Base-by-base conservation (phyloP, 768 basidiomycete genomes). In the Naganishia kalamii region DNA sequence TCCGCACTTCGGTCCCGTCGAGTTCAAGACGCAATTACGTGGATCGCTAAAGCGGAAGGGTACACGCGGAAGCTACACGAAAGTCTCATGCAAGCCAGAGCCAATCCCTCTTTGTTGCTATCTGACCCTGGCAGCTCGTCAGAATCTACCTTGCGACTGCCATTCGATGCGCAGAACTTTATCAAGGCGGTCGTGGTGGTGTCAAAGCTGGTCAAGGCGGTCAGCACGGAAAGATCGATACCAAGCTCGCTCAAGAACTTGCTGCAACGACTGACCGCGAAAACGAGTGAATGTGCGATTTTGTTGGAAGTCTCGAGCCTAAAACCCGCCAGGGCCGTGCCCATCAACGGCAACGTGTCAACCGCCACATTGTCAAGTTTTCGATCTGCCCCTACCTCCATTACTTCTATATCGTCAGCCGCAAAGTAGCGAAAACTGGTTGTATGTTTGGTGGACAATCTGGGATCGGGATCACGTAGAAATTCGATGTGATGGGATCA, bases 201-300 rank as follows among this genome's bases (percentile, higher is more conserved):
- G 48, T 88, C 89, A 13, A 88, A 84, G 70, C 80, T 85, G 3
- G 82, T 92, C 70, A 91, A 88, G 79, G 65, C 63, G 79, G 81
- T 74, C 21, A 85, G 85, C 57, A 81, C 81, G 25, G 79, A 80
- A 19, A 81, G 84, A 65, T 81, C 83, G n/a, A 83, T 86, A 52
- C 83, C 85, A 17, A 78, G 84, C 4, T 77, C 81, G 35, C 80
- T 93, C 46, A 84, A 88, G 65, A 83, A 81, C 61, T 85, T 86
- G 72, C 86, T 91, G 80, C 84, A 87, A 43, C 84, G 84, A 68
- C 82, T 96, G 63, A 89, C 87, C 23, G 88, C 89, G 70, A 84
- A 87, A 13, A 90, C 91, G 12, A 87, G 93, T 77, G 90, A 90
- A 75, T 88, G 92, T 71, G 86, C 89, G 52, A 89, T 90, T 69